Conservation (phyloP, 768 basidiomycete genomes). For the Tulasnella calospora region DNA sequence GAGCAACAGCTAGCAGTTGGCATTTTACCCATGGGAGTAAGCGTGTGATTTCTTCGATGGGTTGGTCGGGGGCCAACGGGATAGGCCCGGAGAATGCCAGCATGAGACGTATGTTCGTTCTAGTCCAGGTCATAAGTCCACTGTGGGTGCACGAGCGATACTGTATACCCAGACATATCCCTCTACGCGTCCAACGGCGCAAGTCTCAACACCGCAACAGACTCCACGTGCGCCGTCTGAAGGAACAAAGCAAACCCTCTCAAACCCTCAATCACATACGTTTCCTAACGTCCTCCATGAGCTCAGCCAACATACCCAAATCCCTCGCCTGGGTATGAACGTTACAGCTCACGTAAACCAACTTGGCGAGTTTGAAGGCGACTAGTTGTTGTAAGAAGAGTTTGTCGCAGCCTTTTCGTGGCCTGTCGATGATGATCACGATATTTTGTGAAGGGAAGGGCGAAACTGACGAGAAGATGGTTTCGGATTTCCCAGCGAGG, state of each 20-base stretch:
- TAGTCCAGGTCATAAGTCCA: too few species aligned
- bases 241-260: constrained; percentile 93
- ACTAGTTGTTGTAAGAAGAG: constrained; percentile 43
- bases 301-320: constrained; percentile 60
- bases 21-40: too few species aligned
- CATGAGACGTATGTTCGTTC: too few species aligned
- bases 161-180: background rate
- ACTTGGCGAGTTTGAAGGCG: constrained; percentile 51
- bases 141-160: too few species aligned
- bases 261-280: constrained; percentile 75
- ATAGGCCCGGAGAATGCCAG: too few species aligned
- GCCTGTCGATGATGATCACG: constrained; percentile 80
- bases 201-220: constrained; percentile 35
- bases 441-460: constrained; percentile 63
- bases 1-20: too few species aligned
- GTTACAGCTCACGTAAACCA: constrained; percentile 93
- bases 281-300: constrained; percentile 42
- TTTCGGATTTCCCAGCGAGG: constrained; percentile 74
- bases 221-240: constrained; percentile 92
- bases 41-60: too few species aligned
- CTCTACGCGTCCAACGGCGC: background rate
- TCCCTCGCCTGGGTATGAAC: constrained; percentile 92
- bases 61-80: too few species aligned
- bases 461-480: constrained; percentile 68
- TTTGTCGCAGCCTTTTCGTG: constrained; percentile 89